Evolutionary conservation across 352 stramenopile genomes (phyloP).

Genomic region (Phytophthora podocarpi): DNA sequence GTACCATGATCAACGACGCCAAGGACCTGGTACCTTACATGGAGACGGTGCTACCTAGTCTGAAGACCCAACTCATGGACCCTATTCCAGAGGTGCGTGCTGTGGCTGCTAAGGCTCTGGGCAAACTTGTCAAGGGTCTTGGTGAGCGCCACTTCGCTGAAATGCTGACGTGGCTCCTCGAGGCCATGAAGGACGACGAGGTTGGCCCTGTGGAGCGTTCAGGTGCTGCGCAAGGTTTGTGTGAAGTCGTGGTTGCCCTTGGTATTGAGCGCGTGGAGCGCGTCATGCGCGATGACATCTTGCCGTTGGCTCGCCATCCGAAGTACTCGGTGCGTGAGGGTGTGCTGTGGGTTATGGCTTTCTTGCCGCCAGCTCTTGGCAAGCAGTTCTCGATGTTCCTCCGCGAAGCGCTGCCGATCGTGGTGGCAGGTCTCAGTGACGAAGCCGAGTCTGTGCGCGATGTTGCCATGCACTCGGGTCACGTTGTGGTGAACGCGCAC

Average conservation of each 20-base stretch:
- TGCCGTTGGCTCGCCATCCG: conserved; percentile 94
- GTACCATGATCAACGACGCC: conserved; percentile 98
- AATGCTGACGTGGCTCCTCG: conserved; percentile 97
- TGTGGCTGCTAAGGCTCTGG: conserved; percentile 95
- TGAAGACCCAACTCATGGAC: conserved; percentile 94
- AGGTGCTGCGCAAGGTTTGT: conserved; percentile 98
- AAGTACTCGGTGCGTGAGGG: conserved; percentile 97
- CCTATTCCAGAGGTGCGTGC: conserved; percentile 95
- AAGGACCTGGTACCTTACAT: conserved; percentile 99
- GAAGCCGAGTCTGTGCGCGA: conserved; percentile 98
- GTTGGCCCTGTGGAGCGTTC: conserved; percentile 96
- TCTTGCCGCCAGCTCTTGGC: conserved; percentile 96
- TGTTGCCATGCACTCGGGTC: conserved; percentile 96
- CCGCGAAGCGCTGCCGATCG: conserved; percentile 93
- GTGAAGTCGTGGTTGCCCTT: conserved; percentile 93
- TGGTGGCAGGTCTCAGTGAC: conserved; percentile 98
- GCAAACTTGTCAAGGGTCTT: conserved; percentile 95
- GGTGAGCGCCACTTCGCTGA: conserved; percentile 96
- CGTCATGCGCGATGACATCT: conserved; percentile 92
- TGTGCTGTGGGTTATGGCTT: conserved; percentile 99
- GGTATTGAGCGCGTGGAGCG: conserved; percentile 78
- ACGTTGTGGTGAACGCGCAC: conserved; percentile 98
- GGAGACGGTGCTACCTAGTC: conserved; percentile 94
- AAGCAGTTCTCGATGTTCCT: conserved; percentile 95
- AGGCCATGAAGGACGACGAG: conserved; percentile 94